Base-by-base conservation (phyloP, 345 rosid species). In the Cardamine occulta region DNA sequence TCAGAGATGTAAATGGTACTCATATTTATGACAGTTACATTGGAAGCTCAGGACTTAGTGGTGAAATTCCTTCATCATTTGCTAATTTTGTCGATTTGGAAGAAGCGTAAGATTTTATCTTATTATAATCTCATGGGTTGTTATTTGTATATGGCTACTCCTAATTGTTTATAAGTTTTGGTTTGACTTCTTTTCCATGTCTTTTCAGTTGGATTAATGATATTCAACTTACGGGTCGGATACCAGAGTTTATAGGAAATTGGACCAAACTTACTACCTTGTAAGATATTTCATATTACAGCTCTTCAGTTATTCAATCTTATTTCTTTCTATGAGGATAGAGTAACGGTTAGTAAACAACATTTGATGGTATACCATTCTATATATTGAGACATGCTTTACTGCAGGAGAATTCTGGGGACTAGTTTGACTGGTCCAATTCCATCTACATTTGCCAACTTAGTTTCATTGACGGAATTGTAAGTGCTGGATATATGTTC, bases 241-340 rank as follows among this genome's bases (percentile, higher is more conserved):
- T 92, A 74, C 97, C 97, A 2, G 87, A 79, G 55, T 87, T 91
- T 52, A 83, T 86, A 40, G 97, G 93, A 52, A 86, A 80, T 61
- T 89, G 87, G 91, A 73, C 87, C 62, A 85, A 68, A 45, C 85
- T 91, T 71, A 18, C 4, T 31, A 8, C 47, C 13, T 64, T 91
- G 96, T 91, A 55, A 81, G 91, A 19, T 12, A 23, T 54, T 49
- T 52, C 4, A 63, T 10, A 29, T 44, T 19, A 12, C 65, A 54
- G 70, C 63, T 35, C 39, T 23, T 32, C 55, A 53, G 6, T 45
- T 57, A 12, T 66, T 45, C 64, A 76, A 37, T 70, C 39, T 49
- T 28, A 15, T 21, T 48, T 15, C 3, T n/a, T 0, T 48, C 6
- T 63, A 42, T 35, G 68, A 18, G 0, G 18, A 58, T 60, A 35